phyloP scores from a whole-genome alignment of 345 rosid genomes.

The Theobroma cacao region DNA sequence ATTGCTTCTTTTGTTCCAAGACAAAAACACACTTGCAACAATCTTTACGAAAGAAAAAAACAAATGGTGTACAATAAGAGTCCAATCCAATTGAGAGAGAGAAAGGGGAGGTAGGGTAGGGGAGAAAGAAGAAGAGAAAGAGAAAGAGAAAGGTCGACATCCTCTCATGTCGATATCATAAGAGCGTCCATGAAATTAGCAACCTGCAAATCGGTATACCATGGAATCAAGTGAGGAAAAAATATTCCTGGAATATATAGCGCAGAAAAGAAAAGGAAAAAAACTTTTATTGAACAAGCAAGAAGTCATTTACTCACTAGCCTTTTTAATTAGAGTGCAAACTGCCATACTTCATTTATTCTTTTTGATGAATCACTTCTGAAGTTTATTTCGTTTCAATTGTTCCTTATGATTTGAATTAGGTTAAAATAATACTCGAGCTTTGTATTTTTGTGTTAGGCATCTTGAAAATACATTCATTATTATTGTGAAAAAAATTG shows the following conservation, averaged over 20 bases:
- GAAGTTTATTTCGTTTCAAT: background rate
- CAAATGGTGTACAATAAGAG: background rate
- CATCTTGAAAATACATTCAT: no score
- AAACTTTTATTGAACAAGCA: background rate
- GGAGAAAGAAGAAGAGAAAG: background rate
- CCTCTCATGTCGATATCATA: constrained; percentile 54
- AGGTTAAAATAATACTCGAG: background rate
- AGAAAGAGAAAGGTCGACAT: constrained; percentile 32
- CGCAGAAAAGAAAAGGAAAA: background rate
- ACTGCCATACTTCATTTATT: background rate
- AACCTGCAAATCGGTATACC: constrained; percentile 30
- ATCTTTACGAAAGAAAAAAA: background rate
- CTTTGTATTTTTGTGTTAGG: background rate
- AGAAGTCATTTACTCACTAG: background rate
- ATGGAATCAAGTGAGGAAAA: constrained; percentile 13
- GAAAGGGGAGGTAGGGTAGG: background rate
- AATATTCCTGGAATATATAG: background rate
- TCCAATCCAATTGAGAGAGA: constrained; percentile 1
- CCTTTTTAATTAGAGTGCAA: background rate
- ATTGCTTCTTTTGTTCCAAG: background rate
- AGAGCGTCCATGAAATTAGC: constrained; percentile 19
- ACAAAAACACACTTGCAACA: background rate
- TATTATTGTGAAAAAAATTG: no score
- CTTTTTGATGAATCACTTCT: background rate
- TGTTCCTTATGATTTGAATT: background rate